Evolutionary conservation across 1,284 basidiomycete species (phyloP), one percentile per base, ranked within the genome.

Genomic region (Boletellus deceptivus): DNA sequence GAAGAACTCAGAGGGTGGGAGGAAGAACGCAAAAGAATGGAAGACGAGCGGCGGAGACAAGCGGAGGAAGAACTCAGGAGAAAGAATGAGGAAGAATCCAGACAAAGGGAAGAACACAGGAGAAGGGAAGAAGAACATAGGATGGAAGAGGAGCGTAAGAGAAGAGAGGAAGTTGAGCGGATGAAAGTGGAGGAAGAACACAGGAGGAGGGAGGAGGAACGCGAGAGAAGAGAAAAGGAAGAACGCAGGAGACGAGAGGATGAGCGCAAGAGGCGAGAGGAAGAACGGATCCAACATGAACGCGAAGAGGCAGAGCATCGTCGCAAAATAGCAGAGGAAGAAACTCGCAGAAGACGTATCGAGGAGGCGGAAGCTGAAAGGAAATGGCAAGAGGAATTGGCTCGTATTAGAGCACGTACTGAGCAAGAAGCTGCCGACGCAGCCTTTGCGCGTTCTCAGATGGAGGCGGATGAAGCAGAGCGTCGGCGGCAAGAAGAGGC

Each of bases 401-500:
- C 48, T 37, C 66, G 64, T 25, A 68, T 67, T 34, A 65, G 48
- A 43, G 61, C 59, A 24, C 68, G 69, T 13, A 55, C 55, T 33
- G 62, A 67, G 47, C 65, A 67, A 49, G 65, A 67, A 41, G 69
- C 67, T 43, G 68, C 69, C 1, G 65, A 67, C 46, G 65, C 67
- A 34, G 67, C 64, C 17, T 67, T 70, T 48, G 65, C 58, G 17
- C 65, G 66, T 49, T 62, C 66, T 52, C 69, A 67, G 38, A 62
- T 62, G 43, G 69, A 67, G 20, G 69, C 60, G 5, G 67, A 67
- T 14, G 61, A 70, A n/a, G 56, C 50, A 14, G 69, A 70, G 14
- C 55, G 56, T 43, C 64, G 11, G 22, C 52, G 33, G 34, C 66
- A 69, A 50, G 70, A 71, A 40, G 67, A 70, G 36, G 64, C 49